A percentile compares a stretch with the other conserved stretches of the same genome.
Conservation (phyloP, 768 basidiomycete species). For the Auricularia sp. region DNA sequence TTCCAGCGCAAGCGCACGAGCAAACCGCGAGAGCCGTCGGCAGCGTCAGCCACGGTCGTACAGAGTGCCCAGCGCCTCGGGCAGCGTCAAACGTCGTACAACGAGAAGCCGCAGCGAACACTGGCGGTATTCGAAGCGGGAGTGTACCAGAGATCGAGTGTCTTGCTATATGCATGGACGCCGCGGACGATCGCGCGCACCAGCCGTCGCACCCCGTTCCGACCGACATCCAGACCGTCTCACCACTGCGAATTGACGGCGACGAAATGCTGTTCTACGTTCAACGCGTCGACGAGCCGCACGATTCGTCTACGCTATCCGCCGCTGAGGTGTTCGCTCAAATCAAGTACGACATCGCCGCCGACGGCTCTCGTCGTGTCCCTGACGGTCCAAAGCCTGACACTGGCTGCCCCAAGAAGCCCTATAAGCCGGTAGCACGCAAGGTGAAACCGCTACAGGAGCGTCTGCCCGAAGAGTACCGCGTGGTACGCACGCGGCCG, state of each 20-base stretch:
- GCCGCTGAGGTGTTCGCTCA: neutral
- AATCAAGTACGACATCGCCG: neutral
- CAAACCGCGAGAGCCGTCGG: too few relatives aligned
- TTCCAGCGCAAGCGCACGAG: too few relatives aligned
- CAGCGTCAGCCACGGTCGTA: too few relatives aligned
- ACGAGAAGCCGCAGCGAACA: too few relatives aligned
- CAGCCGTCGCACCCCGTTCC: too few relatives aligned
- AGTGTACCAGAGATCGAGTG: too few relatives aligned
- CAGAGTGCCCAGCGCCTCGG: too few relatives aligned
- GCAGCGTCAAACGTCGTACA: too few relatives aligned
- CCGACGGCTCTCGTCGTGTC: neutral
- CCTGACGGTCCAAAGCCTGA: neutral
- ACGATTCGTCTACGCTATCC: neutral
- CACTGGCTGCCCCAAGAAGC: neutral
- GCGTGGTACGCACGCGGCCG: conserved; percentile 18
- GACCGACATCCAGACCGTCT: neutral
- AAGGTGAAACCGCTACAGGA: conserved; percentile 20
- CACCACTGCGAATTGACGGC: neutral
- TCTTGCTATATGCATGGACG: too few relatives aligned
- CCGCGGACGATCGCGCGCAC: too few relatives aligned
- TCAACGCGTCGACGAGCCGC: neutral
- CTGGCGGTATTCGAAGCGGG: too few relatives aligned
- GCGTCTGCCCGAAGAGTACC: conserved; percentile 16
- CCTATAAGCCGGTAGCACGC: conserved; percentile 22
- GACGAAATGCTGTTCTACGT: neutral